Conservation (phyloP, 305 asterid species). For the Solanum hybrid region DNA sequence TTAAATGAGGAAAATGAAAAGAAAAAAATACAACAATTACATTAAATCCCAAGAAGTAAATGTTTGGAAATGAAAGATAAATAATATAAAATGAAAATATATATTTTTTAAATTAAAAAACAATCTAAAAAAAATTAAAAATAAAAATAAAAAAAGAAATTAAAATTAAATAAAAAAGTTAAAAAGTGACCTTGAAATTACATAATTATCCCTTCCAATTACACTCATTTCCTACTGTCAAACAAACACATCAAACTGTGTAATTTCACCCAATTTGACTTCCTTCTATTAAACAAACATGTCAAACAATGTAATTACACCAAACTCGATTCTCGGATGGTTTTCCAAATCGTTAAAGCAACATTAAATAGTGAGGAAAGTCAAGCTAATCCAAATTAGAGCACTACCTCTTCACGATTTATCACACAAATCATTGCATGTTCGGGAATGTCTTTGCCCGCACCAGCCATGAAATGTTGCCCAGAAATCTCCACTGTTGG, state of each 20-base stretch:
- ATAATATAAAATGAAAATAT: too few relatives aligned
- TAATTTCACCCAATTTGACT: not conserved
- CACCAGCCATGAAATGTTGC: conserved; percentile 45
- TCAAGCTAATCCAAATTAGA: not conserved
- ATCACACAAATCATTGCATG: conserved; percentile 31
- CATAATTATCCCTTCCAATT: not conserved
- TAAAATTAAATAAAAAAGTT: too few relatives aligned
- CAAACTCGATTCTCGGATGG: not conserved
- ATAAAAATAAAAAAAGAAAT: too few relatives aligned
- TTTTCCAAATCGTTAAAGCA: not conserved
- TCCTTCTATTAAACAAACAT: not conserved
- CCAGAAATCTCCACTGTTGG: conserved; percentile 36
- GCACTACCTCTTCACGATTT: conserved; percentile 50
- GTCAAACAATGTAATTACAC: not conserved
- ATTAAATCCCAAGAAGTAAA: too few relatives aligned
- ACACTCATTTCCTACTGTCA: too few relatives aligned
- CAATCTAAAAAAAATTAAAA: too few relatives aligned
- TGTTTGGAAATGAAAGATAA: too few relatives aligned
- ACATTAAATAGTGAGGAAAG: not conserved
- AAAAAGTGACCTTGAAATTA: too few relatives aligned
- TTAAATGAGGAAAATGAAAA: too few relatives aligned
- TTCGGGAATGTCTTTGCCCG: conserved; percentile 16
- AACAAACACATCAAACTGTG: too few relatives aligned
- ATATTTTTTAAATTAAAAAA: too few relatives aligned
- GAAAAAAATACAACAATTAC: too few relatives aligned